A percentile compares a stretch with the other conserved stretches of the same genome.
Conservation (phyloP, 768 basidiomycete genomes). For the Lentinus brumalis region DNA sequence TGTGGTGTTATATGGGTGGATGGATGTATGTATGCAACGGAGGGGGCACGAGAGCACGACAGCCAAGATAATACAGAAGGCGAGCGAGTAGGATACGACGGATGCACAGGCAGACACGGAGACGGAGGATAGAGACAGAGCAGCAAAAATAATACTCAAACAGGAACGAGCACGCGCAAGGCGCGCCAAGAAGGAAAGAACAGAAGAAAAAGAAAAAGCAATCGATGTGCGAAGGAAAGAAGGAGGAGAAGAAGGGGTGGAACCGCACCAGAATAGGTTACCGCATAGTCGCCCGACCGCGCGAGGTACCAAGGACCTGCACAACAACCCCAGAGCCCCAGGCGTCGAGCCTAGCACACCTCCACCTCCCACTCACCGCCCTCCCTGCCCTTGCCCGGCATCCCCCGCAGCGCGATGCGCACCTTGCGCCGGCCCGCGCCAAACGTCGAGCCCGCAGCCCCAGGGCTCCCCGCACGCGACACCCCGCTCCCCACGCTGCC, state of each 20-base stretch:
- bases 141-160: background rate
- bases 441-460: constrained; percentile 6
- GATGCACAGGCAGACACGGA: background rate
- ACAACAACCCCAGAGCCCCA: background rate
- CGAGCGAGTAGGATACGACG: constrained; percentile 21
- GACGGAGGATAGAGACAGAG: background rate
- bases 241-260: background rate
- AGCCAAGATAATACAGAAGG: constrained; percentile 20
- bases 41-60: constrained; percentile 19
- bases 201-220: background rate
- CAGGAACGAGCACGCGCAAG: background rate
- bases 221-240: background rate
- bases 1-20: background rate
- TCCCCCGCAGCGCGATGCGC: constrained; percentile 65
- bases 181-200: background rate
- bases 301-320: background rate
- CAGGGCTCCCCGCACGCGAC: constrained; percentile 25
- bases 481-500: constrained; percentile 18
- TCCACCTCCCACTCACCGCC: constrained; percentile 83
- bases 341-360: constrained; percentile 48
- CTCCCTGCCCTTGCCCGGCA: constrained; percentile 62
- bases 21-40: constrained; percentile 2
- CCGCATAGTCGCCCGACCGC: constrained; percentile 14
- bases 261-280: constrained; percentile 19
- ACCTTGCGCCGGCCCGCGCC: constrained; percentile 50